These are phyloP conservation scores for Geosmithia flava DNA, from an alignment of 2,329 filamentous ascomycete species.

Conservation along the genomic window DNA sequence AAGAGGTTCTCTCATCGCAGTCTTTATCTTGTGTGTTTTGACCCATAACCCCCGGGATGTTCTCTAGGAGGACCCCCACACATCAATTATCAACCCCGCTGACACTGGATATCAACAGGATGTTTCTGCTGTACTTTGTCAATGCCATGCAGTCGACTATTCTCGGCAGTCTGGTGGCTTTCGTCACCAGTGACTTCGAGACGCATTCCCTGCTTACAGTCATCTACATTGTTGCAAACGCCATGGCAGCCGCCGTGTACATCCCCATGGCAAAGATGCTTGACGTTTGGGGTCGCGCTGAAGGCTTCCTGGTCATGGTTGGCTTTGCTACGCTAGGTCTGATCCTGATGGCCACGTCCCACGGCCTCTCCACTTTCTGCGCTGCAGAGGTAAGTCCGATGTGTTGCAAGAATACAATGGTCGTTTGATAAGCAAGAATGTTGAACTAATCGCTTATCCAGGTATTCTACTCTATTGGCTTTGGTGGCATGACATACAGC, in stretches of 20 bases:
- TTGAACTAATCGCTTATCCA: constrained; percentile 4
- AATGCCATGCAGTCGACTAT: constrained; percentile 34
- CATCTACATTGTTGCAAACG: constrained; percentile 37
- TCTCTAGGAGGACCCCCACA: neutral
- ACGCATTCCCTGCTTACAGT: constrained; percentile 40
- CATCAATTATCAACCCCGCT: neutral
- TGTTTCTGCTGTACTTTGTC: constrained; percentile 38
- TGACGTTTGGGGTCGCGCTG: constrained; percentile 50
- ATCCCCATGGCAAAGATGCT: constrained; percentile 50
- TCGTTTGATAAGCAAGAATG: neutral
- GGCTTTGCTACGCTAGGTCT: constrained; percentile 32
- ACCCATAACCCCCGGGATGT: neutral
- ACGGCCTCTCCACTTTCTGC: constrained; percentile 27
- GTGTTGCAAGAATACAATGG: no score
- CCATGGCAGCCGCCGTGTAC: constrained; percentile 46
- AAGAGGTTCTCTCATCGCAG: constrained; percentile 17
- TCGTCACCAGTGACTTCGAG: constrained; percentile 35
- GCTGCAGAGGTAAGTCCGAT: constrained; percentile 29
- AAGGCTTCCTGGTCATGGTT: constrained; percentile 44
- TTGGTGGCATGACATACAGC: constrained; percentile 47
- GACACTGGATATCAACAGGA: constrained; percentile 6
- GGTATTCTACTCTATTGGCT: constrained; percentile 52
- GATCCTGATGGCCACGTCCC: constrained; percentile 48
- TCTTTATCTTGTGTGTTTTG: constrained; percentile 17
- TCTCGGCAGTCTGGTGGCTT: constrained; percentile 26